A percentile compares a stretch with the other conserved stretches of the same genome.
These are phyloP conservation scores for Herpetomonas samuelpessoai DNA, from an alignment of 208 protist genomes.

Conservation along the genomic window DNA sequence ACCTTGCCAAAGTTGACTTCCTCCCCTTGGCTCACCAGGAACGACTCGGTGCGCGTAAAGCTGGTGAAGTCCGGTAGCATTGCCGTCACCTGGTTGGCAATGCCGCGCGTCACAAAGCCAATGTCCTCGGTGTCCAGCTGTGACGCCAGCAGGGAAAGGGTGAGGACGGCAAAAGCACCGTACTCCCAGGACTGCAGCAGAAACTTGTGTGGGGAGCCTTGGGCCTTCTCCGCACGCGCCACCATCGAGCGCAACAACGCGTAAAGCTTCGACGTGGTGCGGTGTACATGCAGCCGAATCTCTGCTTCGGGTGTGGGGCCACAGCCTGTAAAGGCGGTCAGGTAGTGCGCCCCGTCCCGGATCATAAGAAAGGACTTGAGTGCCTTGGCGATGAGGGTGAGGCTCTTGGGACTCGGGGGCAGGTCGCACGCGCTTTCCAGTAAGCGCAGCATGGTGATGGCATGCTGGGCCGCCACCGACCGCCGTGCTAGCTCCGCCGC, in stretches of 20 bases:
- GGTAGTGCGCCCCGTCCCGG: slow-evolving; percentile 26
- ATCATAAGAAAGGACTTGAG: neutral
- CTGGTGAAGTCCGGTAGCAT: slow-evolving; percentile 56
- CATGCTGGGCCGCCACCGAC: neutral
- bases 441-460: neutral
- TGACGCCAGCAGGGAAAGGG: slow-evolving; percentile 51
- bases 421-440: neutral
- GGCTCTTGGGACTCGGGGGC: neutral
- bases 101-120: slow-evolving; percentile 18
- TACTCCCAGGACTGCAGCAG: slow-evolving; percentile 57
- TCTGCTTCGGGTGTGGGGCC: slow-evolving; percentile 34
- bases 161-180: slow-evolving; percentile 46
- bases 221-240: slow-evolving; percentile 24
- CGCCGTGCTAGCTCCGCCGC: neutral
- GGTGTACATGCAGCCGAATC: slow-evolving; percentile 44
- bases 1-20: slow-evolving; percentile 10
- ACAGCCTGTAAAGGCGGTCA: slow-evolving; percentile 50
- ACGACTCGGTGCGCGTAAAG: slow-evolving; percentile 42
- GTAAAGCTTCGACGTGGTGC: slow-evolving; percentile 42
- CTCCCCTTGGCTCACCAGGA: slow-evolving; percentile 30
- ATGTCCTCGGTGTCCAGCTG: slow-evolving; percentile 51
- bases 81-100: slow-evolving; percentile 37
- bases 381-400: neutral
- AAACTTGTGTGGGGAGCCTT: slow-evolving; percentile 47
- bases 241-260: slow-evolving; percentile 29